Conservation (phyloP, 768 basidiomycete genomes). For the Suillus brevipes region DNA sequence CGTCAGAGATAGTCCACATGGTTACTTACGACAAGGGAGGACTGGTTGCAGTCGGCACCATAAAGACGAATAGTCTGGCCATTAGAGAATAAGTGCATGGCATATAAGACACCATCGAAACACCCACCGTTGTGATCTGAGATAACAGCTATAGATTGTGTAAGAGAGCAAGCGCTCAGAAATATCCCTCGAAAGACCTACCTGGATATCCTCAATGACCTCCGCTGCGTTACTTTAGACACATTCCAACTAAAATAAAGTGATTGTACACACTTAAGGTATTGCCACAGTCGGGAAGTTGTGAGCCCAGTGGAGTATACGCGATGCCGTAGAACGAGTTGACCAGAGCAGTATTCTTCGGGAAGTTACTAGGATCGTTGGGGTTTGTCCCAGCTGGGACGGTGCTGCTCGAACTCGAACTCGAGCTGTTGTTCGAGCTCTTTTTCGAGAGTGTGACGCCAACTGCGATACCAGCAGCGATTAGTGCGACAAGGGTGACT, state of each 20-base stretch:
- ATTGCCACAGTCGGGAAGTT: constrained; percentile 69
- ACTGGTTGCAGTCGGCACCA: constrained; percentile 85
- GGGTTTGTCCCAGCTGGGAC: constrained; percentile 38
- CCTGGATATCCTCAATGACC: constrained; percentile 74
- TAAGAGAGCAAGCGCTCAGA: constrained; percentile 12
- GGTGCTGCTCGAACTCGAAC: constrained; percentile 15
- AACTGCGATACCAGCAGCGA: constrained; percentile 58
- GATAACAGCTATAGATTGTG: constrained; percentile 60
- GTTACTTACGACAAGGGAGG: constrained; percentile 63
- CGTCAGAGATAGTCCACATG: not conserved
- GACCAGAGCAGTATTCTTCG: constrained; percentile 64
- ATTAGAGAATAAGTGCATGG: constrained; percentile 8
- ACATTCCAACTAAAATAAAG: constrained; percentile 5
- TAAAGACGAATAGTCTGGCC: constrained; percentile 71
- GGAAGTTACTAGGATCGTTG: constrained; percentile 78
- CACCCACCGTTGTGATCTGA: constrained; percentile 66
- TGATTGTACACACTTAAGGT: constrained; percentile 33
- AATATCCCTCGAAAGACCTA: constrained; percentile 26
- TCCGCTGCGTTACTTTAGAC: constrained; percentile 34
- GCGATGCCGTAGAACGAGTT: constrained; percentile 85
- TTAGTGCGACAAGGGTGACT: constrained; percentile 48
- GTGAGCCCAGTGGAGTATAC: constrained; percentile 79
- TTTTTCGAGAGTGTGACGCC: constrained; percentile 67
- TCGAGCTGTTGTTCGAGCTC: constrained; percentile 35
- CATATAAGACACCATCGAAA: not conserved